phyloP scores from a whole-genome alignment of 1,284 basidiomycete species.

The Rhodotorula sp. region DNA sequence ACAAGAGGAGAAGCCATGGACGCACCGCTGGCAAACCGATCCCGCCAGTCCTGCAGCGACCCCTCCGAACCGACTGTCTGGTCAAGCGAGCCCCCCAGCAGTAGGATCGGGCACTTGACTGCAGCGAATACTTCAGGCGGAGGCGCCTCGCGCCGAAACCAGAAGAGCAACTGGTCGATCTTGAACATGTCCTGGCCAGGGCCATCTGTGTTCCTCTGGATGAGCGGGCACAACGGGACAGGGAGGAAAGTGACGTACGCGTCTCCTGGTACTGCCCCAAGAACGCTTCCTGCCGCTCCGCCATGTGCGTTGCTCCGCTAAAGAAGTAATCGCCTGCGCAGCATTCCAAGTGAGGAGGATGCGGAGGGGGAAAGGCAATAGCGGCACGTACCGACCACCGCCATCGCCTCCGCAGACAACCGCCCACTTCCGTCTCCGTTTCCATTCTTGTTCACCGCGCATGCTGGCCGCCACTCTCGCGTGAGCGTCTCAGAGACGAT shows the following conservation, averaged over 20 bases:
- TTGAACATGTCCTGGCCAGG: constrained; percentile 9
- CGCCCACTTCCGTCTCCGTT: constrained; percentile 15
- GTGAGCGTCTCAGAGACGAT: constrained; percentile 9
- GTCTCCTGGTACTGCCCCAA: constrained; percentile 18
- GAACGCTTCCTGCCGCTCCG: constrained; percentile 15
- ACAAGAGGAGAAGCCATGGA: too few species aligned
- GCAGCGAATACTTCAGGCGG: constrained; percentile 14
- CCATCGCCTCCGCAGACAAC: constrained; percentile 19
- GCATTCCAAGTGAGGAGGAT: neutral
- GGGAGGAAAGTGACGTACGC: neutral
- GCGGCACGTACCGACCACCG: neutral
- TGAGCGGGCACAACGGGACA: neutral
- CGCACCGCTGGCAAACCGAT: constrained; percentile 14
- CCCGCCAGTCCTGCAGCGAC: constrained; percentile 19
- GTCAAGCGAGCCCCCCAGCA: constrained; percentile 22
- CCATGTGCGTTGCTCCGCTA: neutral
- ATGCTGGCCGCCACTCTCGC: constrained; percentile 12
- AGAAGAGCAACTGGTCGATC: constrained; percentile 12
- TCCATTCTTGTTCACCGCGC: constrained; percentile 14
- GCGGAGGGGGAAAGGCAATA: too few species aligned
- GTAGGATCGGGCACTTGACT: constrained; percentile 11
- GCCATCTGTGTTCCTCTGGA: neutral
- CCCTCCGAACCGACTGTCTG: constrained; percentile 14
- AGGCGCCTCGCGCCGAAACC: constrained; percentile 18
- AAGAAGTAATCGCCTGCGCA: constrained; percentile 28